phyloP scores from a whole-genome alignment of 73 alveolate genomes.

The Durusdinium trenchii region DNA sequence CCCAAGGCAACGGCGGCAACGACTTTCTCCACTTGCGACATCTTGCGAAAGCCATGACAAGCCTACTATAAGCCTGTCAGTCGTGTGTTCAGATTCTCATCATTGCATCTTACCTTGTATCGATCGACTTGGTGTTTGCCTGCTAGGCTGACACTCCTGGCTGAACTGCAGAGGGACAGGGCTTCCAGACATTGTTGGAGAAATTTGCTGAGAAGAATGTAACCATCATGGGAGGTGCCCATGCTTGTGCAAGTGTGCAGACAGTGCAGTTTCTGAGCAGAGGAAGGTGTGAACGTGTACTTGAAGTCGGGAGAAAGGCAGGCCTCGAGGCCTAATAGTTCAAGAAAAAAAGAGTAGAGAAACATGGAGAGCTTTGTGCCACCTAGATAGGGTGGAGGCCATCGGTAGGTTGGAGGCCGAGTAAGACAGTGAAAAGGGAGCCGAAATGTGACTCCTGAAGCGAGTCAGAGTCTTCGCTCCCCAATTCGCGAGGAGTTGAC shows the following conservation, averaged over 20 bases:
- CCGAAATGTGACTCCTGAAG: no score
- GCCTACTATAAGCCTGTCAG: no score
- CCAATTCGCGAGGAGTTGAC: no score
- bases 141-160: conserved; percentile 91
- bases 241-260: background rate
- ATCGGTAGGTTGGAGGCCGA: no score
- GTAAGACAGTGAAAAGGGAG: no score
- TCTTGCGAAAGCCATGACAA: no score
- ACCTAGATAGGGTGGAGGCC: no score
- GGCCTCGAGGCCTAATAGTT: no score
- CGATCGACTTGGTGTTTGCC: background rate
- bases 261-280: background rate
- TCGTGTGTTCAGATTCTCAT: background rate
- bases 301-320: no score
- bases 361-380: no score
- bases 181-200: conserved; percentile 69
- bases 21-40: background rate
- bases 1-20: conserved; percentile 43
- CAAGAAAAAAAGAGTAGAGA: no score
- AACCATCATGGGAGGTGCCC: conserved; percentile 85
- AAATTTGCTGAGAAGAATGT: conserved; percentile 89
- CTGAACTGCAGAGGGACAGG: conserved; percentile 96
- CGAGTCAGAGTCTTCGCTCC: no score
- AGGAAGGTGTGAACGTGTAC: background rate
- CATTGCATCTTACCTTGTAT: background rate